Conservation (phyloP, 2,329 filamentous ascomycete species). For the Fusarium circinatum region DNA sequence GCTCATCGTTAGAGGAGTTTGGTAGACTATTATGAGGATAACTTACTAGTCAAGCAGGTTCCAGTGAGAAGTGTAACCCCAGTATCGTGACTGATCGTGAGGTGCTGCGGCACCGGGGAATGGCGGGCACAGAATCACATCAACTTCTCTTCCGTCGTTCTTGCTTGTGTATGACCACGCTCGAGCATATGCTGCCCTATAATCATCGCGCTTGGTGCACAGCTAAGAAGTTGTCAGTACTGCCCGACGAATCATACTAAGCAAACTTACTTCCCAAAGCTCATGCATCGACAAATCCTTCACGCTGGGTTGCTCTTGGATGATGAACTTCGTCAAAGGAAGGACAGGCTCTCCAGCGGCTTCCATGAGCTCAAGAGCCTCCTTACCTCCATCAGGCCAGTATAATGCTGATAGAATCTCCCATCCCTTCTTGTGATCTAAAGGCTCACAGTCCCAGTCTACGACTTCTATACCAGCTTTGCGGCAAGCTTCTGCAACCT, state of each 20-base stretch:
- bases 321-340: conserved; percentile 68
- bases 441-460: conserved; percentile 61
- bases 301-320: conserved; percentile 61
- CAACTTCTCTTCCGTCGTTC: conserved; percentile 52
- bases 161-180: conserved; percentile 52
- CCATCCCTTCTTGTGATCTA: conserved; percentile 62
- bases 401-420: conserved; percentile 59
- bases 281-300: conserved; percentile 52
- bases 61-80: conserved; percentile 75
- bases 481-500: conserved; percentile 61
- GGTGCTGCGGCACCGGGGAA: conserved; percentile 62
- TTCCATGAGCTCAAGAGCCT: conserved; percentile 60
- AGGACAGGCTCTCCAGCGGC: conserved; percentile 66
- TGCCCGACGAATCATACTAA: accelerated
- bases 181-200: conserved; percentile 50
- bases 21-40: accelerated
- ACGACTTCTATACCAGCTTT: conserved; percentile 64
- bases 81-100: conserved; percentile 59
- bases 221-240: conserved; percentile 34
- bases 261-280: conserved; percentile 51
- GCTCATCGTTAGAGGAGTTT: neutral
- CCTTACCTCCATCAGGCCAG: conserved; percentile 69
- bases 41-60: conserved; percentile 71
- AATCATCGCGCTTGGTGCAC: conserved; percentile 52
- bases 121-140: conserved; percentile 71